Conservation (phyloP, 208 protist species). For the Crithidia mellificae region DNA sequence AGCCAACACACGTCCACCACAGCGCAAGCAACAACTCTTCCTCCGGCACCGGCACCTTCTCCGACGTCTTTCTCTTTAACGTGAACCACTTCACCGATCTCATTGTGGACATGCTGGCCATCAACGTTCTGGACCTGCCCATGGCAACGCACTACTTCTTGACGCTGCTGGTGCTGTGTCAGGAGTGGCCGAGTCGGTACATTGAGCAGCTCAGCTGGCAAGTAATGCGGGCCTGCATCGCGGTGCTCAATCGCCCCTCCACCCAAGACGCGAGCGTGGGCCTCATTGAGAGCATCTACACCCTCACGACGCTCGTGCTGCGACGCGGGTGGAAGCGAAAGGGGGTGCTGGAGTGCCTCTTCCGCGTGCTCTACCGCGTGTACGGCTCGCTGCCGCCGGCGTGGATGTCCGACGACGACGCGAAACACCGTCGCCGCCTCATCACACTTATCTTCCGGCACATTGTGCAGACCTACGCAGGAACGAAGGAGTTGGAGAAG, state of each 20-base stretch:
- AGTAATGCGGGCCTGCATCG: constrained; percentile 73
- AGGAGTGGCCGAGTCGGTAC: constrained; percentile 61
- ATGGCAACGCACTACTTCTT: constrained; percentile 63
- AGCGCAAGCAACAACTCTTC: background rate
- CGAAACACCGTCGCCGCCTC: constrained; percentile 41
- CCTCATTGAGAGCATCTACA: constrained; percentile 60
- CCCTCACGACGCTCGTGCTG: constrained; percentile 55
- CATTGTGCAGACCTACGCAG: constrained; percentile 59
- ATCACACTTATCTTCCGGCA: constrained; percentile 65
- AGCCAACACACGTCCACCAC: too few species aligned
- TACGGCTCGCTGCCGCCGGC: constrained; percentile 62
- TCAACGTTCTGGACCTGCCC: constrained; percentile 75
- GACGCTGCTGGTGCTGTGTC: constrained; percentile 49
- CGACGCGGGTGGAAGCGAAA: constrained; percentile 67
- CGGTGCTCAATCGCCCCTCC: constrained; percentile 65
- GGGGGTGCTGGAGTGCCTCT: constrained; percentile 70
- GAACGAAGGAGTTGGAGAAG: constrained; percentile 73
- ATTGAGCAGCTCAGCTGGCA: constrained; percentile 69
- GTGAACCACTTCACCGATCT: constrained; percentile 75
- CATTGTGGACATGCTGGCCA: constrained; percentile 78
- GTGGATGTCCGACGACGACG: constrained; percentile 57
- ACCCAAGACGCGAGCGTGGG: constrained; percentile 51
- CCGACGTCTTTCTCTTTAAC: constrained; percentile 81
- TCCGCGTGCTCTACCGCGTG: constrained; percentile 69
- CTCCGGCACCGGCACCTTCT: constrained; percentile 4